Evolutionary conservation across 352 stramenopile species (phyloP).

Genomic region (Aphanomyces cochlioides): DNA sequence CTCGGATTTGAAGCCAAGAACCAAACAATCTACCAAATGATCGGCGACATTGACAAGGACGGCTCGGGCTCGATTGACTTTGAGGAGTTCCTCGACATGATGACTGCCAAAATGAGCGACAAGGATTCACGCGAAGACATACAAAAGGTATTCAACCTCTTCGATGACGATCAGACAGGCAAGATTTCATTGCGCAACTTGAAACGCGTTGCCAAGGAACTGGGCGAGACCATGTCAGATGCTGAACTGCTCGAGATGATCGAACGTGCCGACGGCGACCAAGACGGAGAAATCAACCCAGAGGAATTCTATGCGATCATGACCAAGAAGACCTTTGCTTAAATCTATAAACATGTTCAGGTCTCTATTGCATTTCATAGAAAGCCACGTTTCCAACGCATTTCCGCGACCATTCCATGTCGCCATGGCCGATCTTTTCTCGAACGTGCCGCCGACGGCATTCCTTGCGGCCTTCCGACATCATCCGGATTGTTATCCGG

Average conservation of each 20-base stretch:
- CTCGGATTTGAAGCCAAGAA: conserved; percentile 97
- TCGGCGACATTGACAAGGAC: conserved; percentile 95
- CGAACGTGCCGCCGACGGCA: too few relatives aligned
- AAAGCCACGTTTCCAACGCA: not conserved
- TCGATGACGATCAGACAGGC: conserved; percentile 96
- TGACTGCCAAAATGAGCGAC: conserved; percentile 96
- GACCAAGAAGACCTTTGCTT: conserved; percentile 91
- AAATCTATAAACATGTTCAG: conserved; percentile 25
- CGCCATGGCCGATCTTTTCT: too few relatives aligned
- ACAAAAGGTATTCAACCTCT: conserved; percentile 96
- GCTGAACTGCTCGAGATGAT: conserved; percentile 98
- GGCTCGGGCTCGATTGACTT: conserved; percentile 94
- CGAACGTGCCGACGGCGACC: conserved; percentile 92
- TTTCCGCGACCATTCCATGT: too few relatives aligned
- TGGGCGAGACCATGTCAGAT: conserved; percentile 97
- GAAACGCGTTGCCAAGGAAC: conserved; percentile 95
- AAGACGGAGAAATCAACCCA: conserved; percentile 95
- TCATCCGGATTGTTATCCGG: too few relatives aligned
- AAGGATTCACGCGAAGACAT: conserved; percentile 96
- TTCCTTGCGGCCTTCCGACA: too few relatives aligned
- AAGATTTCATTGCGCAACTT: conserved; percentile 97
- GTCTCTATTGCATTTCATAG: not conserved
- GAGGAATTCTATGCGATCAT: conserved; percentile 97
- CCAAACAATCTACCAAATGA: conserved; percentile 97
- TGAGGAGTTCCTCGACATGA: conserved; percentile 97